These are phyloP conservation scores for Solanum chacoense DNA, from an alignment of 305 asterid genomes.

Conservation along the genomic window DNA sequence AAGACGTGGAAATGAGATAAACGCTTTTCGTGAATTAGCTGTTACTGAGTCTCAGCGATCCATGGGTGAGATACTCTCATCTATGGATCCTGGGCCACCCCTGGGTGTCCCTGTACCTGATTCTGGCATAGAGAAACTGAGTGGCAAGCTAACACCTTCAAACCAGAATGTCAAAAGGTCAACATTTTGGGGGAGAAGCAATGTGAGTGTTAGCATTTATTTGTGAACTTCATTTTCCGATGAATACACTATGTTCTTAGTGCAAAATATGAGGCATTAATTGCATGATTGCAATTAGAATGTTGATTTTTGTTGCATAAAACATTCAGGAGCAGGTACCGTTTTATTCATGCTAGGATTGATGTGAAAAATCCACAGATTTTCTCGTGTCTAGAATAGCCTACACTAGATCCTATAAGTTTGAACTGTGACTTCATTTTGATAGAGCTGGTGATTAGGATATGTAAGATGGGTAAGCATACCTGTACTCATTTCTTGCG, in stretches of 20 bases:
- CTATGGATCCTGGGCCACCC: slow-evolving; percentile 62
- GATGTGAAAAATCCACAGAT: background rate
- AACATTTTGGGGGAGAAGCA: slow-evolving; percentile 82
- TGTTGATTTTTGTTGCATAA: background rate
- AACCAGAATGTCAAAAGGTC: slow-evolving; percentile 58
- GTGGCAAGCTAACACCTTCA: slow-evolving; percentile 38
- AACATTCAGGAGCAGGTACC: background rate
- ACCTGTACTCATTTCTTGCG: background rate
- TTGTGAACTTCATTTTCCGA: background rate
- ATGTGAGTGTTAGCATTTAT: slow-evolving; percentile 39
- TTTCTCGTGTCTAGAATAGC: background rate
- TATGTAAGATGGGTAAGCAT: background rate
- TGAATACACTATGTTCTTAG: background rate
- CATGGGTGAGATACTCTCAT: slow-evolving; percentile 67
- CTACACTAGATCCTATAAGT: background rate
- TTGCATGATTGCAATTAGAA: background rate
- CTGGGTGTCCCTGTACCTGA: slow-evolving; percentile 55
- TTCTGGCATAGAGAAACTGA: slow-evolving; percentile 38
- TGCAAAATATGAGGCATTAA: background rate
- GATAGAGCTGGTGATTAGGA: background rate
- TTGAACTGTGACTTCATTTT: background rate
- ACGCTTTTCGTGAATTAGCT: slow-evolving; percentile 37
- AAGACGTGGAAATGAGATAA: slow-evolving; percentile 35
- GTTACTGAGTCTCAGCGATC: slow-evolving; percentile 67
- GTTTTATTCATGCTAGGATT: background rate